These are phyloP conservation scores for Silene vulgaris DNA, from an alignment of 179 eudicot species.

Conservation along the genomic window DNA sequence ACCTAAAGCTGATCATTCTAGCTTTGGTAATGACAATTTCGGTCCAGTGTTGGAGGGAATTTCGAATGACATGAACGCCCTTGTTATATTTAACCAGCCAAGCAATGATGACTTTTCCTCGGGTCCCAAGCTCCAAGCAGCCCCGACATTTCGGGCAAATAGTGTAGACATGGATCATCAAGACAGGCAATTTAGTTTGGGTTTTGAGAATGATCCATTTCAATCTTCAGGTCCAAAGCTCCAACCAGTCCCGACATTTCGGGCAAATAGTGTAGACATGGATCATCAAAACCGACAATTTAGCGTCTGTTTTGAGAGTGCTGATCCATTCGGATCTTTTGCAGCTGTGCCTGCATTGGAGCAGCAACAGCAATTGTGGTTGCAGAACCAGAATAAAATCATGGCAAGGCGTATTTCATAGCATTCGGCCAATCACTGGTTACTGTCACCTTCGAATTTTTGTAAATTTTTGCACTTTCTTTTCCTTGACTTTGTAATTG, in stretches of 20 bases:
- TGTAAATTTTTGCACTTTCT: background rate
- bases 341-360: background rate
- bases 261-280: conserved; percentile 26
- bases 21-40: background rate
- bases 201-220: conserved; percentile 14
- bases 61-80: conserved; percentile 23
- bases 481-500: background rate
- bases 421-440: conserved; percentile 6
- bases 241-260: conserved; percentile 52
- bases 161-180: conserved; percentile 20
- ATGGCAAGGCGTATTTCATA: conserved; percentile 45
- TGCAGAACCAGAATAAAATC: conserved; percentile 66
- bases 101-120: conserved; percentile 14
- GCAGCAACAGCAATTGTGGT: conserved; percentile 62
- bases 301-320: conserved; percentile 17
- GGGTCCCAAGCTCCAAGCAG: conserved; percentile 38
- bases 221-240: conserved; percentile 29
- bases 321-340: conserved; percentile 44
- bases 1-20: conserved; percentile 4
- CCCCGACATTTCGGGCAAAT: conserved; percentile 48
- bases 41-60: background rate
- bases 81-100: conserved; percentile 26
- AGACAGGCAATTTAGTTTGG: background rate
- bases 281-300: conserved; percentile 10
- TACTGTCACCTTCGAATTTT: background rate